Evolutionary conservation across 768 basidiomycete genomes (phyloP), one percentile per base, ranked within the genome.

Genomic region (Rhodosporidiobolus sp.): DNA sequence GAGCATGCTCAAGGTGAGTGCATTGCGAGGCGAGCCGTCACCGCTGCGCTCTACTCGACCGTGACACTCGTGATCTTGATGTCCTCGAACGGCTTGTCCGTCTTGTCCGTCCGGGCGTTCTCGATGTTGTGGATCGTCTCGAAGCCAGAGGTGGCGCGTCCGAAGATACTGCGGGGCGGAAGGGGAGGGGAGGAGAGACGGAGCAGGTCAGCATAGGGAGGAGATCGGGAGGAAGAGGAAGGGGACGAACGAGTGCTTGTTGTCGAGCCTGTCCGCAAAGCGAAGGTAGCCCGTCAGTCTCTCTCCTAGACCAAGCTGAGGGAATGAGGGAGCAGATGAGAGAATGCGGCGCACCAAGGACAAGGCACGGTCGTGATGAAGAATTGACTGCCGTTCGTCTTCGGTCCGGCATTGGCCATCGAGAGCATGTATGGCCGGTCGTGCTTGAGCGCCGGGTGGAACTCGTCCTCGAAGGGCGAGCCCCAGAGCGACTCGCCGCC

Each of bases 341-440:
- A 26, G 43, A 58, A 46, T 14, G 38, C 38, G 38, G 46, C 52
- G 52, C 19, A 64, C 92, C 92, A 95, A 12, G 93, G 91, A 14
- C 91, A 92, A 12, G 94, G 89, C 4, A 89, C 94, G 9, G 94
- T 96, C 14, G 94, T 97, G 80, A 98, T 92, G 83, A 97, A 99
- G 84, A 97, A 99, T 79, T 99, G 95, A 3, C 91, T 94, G 0
- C 94, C 95, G 79, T 97, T 97, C 48, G 94, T 96, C 56, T 82
- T 83, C 12, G 91, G 88, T 8, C 94, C 94, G 10, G 90, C 91
- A 78, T 94, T 94, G 14, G 92, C 92, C 75, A 75, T 72, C 78
- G 91, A 93, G 67, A 97, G 85, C 7, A 91, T 95, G 79, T 97
- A 98, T 0, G 96, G 95, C 65, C 94, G 85, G 81, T 97, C 94